Percentiles rank a stretch among this genome's conserved stretches.
phyloP scores from a whole-genome alignment of 2,329 filamentous ascomycete genomes.

The Colletotrichum lindemuthianum region DNA sequence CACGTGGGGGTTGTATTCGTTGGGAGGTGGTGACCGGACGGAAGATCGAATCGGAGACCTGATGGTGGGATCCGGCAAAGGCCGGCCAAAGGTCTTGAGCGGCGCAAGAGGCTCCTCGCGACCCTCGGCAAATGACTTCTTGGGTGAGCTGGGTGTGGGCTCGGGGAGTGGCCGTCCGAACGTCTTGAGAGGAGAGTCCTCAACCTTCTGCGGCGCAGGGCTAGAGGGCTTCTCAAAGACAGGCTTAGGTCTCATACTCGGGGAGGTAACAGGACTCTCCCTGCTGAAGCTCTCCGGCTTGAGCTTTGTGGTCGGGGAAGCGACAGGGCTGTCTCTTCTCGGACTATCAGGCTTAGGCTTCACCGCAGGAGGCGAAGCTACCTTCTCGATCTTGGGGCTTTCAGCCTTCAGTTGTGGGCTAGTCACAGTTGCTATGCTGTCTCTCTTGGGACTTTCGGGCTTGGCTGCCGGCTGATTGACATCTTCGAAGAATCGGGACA shows the following conservation, averaged over 20 bases:
- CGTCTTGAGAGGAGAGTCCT: slow-evolving; percentile 49
- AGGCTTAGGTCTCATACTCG: slow-evolving; percentile 31
- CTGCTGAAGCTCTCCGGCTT: slow-evolving; percentile 37
- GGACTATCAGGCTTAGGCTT: slow-evolving; percentile 13
- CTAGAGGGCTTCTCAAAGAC: slow-evolving; percentile 30
- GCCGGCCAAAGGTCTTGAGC: slow-evolving; percentile 46
- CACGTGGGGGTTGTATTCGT: slow-evolving; percentile 38
- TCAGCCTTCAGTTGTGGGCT: not conserved
- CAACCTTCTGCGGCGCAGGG: slow-evolving; percentile 21
- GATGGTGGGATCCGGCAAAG: slow-evolving; percentile 40
- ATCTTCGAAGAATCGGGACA: slow-evolving; percentile 67
- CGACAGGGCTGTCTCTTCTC: slow-evolving; percentile 5
- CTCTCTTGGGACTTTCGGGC: slow-evolving; percentile 31
- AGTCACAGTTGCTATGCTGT: not conserved
- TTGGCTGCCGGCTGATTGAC: slow-evolving; percentile 41
- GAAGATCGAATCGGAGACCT: slow-evolving; percentile 27
- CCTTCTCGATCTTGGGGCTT: slow-evolving; percentile 11
- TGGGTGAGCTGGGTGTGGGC: slow-evolving; percentile 39
- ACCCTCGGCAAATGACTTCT: slow-evolving; percentile 36
- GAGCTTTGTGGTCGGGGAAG: not conserved
- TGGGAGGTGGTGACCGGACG: slow-evolving; percentile 20
- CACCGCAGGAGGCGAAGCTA: too few relatives aligned
- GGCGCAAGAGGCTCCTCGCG: slow-evolving; percentile 45
- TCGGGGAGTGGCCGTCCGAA: slow-evolving; percentile 44
- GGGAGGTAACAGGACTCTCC: slow-evolving; percentile 26